Percentiles rank a stretch among this genome's conserved stretches.
Evolutionary conservation across 768 basidiomycete genomes (phyloP).

Genomic region (Rhodotorula sphaerocarpa): DNA sequence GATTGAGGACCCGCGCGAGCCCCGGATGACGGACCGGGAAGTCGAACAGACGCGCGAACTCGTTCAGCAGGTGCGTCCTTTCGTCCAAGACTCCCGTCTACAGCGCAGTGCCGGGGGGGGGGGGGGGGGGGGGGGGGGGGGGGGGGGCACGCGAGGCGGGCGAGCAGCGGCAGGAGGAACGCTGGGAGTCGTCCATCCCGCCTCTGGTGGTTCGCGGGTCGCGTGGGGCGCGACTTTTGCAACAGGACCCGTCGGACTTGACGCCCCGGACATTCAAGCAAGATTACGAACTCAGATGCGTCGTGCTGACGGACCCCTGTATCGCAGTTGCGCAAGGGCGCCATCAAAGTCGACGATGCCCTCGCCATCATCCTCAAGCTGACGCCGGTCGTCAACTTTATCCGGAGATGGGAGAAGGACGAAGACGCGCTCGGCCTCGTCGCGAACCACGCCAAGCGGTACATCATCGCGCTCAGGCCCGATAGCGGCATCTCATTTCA

Average conservation of each 20-base stretch:
- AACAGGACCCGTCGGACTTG: neutral
- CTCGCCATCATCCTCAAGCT: constrained; percentile 10
- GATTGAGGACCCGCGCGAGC: constrained; percentile 10
- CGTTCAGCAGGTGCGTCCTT: constrained; percentile 7
- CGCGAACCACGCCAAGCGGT: constrained; percentile 21
- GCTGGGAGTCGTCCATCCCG: neutral
- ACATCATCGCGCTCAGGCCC: constrained; percentile 28
- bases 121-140: neutral
- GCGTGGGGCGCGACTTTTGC: neutral
- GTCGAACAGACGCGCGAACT: constrained; percentile 5
- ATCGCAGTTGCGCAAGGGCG: constrained; percentile 17
- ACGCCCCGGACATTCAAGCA: too few relatives aligned
- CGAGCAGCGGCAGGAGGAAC: too few relatives aligned
- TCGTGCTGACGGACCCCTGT: neutral
- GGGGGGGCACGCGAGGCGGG: neutral
- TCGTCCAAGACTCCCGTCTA: neutral
- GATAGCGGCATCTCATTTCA: constrained; percentile 35
- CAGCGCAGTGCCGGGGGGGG: neutral
- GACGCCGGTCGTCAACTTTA: constrained; percentile 11
- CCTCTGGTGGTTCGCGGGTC: neutral
- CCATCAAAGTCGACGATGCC: constrained; percentile 2
- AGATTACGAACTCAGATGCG: too few relatives aligned
- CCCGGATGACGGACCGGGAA: constrained; percentile 6
- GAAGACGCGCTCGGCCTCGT: neutral
- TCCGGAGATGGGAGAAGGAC: constrained; percentile 13